A percentile compares a stretch with the other conserved stretches of the same genome.
phyloP scores from a whole-genome alignment of 163 green algal genomes.

The Trebouxiophyceae sp. region DNA sequence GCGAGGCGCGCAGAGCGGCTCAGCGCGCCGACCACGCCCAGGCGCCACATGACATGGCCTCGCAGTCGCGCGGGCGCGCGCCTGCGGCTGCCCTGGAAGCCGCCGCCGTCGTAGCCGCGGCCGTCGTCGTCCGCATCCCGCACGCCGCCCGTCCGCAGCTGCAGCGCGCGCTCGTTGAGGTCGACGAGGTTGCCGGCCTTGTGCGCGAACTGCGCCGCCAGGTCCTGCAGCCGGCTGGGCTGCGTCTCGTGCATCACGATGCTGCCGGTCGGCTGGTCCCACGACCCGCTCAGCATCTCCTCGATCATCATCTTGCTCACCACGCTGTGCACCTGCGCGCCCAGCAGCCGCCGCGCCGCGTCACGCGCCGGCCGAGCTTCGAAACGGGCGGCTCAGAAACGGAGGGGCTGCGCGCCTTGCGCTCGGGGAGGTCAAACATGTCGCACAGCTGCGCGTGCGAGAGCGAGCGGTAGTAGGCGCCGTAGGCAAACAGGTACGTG shows the following conservation, averaged over 20 bases:
- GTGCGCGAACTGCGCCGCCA: slow-evolving; percentile 38
- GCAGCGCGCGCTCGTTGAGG: slow-evolving; percentile 88
- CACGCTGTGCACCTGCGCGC: slow-evolving; percentile 71
- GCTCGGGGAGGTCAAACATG: slow-evolving; percentile 82
- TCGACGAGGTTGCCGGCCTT: slow-evolving; percentile 78
- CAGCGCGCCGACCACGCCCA: too few relatives aligned
- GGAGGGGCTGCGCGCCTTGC: slow-evolving; percentile 57
- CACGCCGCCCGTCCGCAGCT: slow-evolving; percentile 66
- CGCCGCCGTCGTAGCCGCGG: slow-evolving; percentile 1
- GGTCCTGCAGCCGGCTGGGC: slow-evolving; percentile 55
- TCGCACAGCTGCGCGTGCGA: slow-evolving; percentile 75
- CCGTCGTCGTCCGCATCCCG: slow-evolving; percentile 65
- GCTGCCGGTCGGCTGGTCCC: slow-evolving; percentile 89
- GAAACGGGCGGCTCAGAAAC: too few relatives aligned
- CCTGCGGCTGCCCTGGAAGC: background rate
- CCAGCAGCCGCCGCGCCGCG: too few relatives aligned
- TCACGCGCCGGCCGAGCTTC: too few relatives aligned
- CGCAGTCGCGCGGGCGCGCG: background rate
- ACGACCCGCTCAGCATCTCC: slow-evolving; percentile 75
- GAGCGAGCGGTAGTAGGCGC: slow-evolving; percentile 78
- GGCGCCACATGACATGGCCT: background rate
- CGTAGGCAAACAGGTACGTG: slow-evolving; percentile 90
- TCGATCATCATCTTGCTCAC: slow-evolving; percentile 88
- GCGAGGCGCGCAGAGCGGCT: background rate
- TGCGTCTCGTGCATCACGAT: slow-evolving; percentile 89